Evolutionary conservation across 1,139 yeast genomes (phyloP), one percentile per base, ranked within the genome.

Genomic region (Scheffersomyces cryptocercus): DNA sequence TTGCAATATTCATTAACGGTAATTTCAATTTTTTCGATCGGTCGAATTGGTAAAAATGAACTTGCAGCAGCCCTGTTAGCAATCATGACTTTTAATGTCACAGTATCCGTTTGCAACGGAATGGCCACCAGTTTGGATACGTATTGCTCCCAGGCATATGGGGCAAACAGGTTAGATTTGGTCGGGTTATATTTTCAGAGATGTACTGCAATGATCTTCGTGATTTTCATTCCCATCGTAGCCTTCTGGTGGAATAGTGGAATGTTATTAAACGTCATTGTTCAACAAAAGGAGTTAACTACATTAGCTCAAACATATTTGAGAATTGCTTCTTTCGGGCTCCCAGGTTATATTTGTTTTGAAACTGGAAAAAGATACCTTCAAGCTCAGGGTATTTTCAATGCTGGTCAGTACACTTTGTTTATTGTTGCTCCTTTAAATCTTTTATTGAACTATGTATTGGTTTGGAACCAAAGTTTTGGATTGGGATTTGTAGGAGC

Each of bases 51-150:
- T 8, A 77, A 82, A 1, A 71, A 75, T 28, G 83, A 80, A 43
- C 68, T 80, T 46, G 84, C 84, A 3, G 84, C 84, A 3, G 83
- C 79, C 14, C 75, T 82, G 2, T 69, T 80, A 68, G 84, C 84
- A n/a, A 73, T 82, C 3, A 80, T 80, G 84, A 77, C 82, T 9
- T 80, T 82, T 3, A 79, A 78, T 49, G 79, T 80, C 37, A 74
- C 83, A 3, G 84, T 83, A 7, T 80, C 84, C 3, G 73, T 81
- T n/a, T 79, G 79, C 42, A 80, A 79, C 44, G 85, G 85, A 38
- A 68, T 80, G 30, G 81, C 96, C 0, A 89, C 97, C 0, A 82
- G 95, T 16, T 70, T 90, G 43, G 97, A 90, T 58, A 89, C 97
- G 0, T 68, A 89, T 33, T 88, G 96, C 55, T 83, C 84, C 1